These are phyloP conservation scores for Helichrysum umbraculigerum DNA, from an alignment of 129 eudicot species.

Conservation along the genomic window DNA sequence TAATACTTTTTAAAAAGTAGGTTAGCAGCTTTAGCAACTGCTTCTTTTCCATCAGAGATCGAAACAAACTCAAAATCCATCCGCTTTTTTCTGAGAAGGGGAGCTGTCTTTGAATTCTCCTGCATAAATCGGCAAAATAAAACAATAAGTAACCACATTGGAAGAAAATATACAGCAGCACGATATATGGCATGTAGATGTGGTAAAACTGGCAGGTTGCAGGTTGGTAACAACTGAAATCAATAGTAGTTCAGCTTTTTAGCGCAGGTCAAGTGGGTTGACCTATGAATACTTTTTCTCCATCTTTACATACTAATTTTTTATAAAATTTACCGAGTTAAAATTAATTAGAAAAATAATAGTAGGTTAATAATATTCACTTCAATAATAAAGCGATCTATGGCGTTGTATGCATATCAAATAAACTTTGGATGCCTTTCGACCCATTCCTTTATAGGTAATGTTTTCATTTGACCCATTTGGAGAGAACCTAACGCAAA, in stretches of 20 bases:
- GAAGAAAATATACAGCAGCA: background rate
- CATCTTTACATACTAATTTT: background rate
- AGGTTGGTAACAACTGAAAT: background rate
- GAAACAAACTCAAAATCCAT: slow-evolving; percentile 65
- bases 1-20: slow-evolving; percentile 62
- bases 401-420: background rate
- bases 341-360: background rate
- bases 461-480: background rate
- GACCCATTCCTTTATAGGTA: background rate
- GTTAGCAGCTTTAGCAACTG: slow-evolving; percentile 79
- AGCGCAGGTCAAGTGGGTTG: background rate
- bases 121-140: slow-evolving; percentile 35
- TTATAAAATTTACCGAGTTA: background rate
- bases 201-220: background rate
- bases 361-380: background rate
- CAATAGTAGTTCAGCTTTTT: background rate
- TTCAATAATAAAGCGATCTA: background rate
- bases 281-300: background rate
- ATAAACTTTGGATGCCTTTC: background rate
- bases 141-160: background rate
- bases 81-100: slow-evolving; percentile 30
- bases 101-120: slow-evolving; percentile 37
- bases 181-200: background rate
- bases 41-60: slow-evolving; percentile 70
- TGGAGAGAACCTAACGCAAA: background rate